Evolutionary conservation across 768 basidiomycete genomes (phyloP).

Genomic region (Pleurotus cornucopiae): DNA sequence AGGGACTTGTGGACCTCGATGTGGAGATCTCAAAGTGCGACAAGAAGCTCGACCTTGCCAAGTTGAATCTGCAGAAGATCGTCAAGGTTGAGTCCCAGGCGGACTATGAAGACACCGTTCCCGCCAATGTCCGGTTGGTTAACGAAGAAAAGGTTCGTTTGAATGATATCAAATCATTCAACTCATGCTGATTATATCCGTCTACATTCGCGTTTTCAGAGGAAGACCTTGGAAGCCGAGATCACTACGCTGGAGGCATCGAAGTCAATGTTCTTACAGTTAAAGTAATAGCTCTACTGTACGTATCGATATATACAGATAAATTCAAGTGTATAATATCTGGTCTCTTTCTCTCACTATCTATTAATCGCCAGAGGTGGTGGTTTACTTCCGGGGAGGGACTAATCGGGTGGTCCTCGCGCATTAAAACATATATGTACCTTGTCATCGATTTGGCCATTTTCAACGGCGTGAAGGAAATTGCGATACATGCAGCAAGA

Average conservation of each 20-base stretch:
- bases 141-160: slow-evolving; percentile 20
- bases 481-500: too few species aligned
- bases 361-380: too few species aligned
- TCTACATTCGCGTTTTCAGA: slow-evolving; percentile 34
- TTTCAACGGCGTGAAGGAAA: too few species aligned
- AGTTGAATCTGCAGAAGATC: slow-evolving; percentile 72
- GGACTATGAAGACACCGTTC: slow-evolving; percentile 79
- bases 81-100: slow-evolving; percentile 65
- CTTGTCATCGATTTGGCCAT: too few species aligned
- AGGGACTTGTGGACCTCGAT: slow-evolving; percentile 90
- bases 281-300: slow-evolving; percentile 38
- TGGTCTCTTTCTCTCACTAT: too few species aligned
- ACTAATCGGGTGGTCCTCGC: too few species aligned
- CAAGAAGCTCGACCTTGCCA: slow-evolving; percentile 80
- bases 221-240: slow-evolving; percentile 69
- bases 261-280: slow-evolving; percentile 69
- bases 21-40: slow-evolving; percentile 85
- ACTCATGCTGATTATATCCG: not conserved
- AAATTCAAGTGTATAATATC: too few species aligned
- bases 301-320: not conserved
- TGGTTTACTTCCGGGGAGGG: too few species aligned
- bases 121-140: slow-evolving; percentile 63
- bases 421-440: too few species aligned
- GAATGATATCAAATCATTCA: too few species aligned
- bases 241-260: slow-evolving; percentile 67